Evolutionary conservation across 2,329 filamentous ascomycete species (phyloP), one percentile per base, ranked within the genome.

Genomic region (Scopulariopsis brevicaulis): DNA sequence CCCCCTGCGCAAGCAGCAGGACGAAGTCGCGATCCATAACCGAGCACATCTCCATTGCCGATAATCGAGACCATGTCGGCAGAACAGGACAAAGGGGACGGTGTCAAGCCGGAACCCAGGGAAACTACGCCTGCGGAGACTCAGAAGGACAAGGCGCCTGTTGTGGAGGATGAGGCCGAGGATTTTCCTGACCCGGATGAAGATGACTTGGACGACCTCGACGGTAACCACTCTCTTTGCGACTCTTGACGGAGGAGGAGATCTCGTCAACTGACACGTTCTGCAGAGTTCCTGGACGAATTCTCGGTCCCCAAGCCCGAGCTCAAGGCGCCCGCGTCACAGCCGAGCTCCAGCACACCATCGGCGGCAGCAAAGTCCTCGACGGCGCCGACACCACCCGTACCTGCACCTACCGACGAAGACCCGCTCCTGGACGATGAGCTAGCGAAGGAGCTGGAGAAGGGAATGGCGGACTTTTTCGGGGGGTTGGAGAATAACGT

Each of bases 161-260:
- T 28, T 32, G 53, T 43, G 18, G 64, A 62, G 52, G 63, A 65
- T 50, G 59, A 65, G 18, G 65, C 70, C 24, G 81, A 80, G 24
- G 81, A 87, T 63, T 84, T 87, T 18, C 86, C 91, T 22, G 93
- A 96, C 66, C 93, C 92, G 7, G 93, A 97, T 63, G 92, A 96
- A 71, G 94, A 94, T 71, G 89, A 94, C 64, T 75, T 94, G 22
- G 89, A 96, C 67, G 94, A 97, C 66, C 77, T 99, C 52, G 94
- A 99, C 72, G 90, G 89, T 90, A 71, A 64, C 75, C 22, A n/a
- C 20, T 24, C 25, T 51, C 14, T 12, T 15, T 32, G 28, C 25
- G 12, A 22, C 28, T 32, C 28, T 22, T 28, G 15, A 18, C 11
- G 25, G 32, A 18, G 18, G 7, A 14, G 22, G n/a, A 1, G 10